A percentile compares a stretch with the other conserved stretches of the same genome.
Conservation (phyloP, 148 eudicot genomes). For the Chenopodium formosanum region DNA sequence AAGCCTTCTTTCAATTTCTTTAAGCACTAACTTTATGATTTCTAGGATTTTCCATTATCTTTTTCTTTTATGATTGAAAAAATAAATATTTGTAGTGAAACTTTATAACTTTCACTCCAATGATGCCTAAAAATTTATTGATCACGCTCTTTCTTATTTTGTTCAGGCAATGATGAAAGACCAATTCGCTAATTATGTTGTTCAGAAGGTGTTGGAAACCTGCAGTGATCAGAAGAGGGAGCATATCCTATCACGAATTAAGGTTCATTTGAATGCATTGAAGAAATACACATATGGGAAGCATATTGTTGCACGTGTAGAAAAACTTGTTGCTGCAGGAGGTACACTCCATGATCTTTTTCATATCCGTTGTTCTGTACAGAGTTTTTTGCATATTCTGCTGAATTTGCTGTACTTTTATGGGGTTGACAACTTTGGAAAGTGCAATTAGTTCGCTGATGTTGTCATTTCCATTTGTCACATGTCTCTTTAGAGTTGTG, state of each 20-base stretch:
- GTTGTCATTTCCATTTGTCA: background rate
- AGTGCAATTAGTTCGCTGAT: background rate
- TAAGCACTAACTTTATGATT: background rate
- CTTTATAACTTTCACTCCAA: background rate
- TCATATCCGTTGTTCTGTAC: background rate
- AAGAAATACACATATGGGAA: constrained; percentile 95
- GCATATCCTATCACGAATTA: constrained; percentile 72
- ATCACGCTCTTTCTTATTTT: background rate
- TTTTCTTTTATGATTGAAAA: background rate
- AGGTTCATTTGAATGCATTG: constrained; percentile 81
- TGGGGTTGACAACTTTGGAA: background rate
- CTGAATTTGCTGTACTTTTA: background rate
- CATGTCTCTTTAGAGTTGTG: background rate
- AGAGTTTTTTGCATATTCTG: background rate
- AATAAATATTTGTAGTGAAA: background rate
- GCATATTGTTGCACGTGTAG: constrained; percentile 95
- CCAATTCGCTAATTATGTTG: constrained; percentile 93
- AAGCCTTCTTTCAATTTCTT: background rate
- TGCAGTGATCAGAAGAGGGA: constrained; percentile 87
- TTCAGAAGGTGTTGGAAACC: constrained; percentile 91
- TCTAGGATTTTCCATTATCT: background rate
- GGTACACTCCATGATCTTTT: constrained; percentile 38
- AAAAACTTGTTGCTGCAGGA: constrained; percentile 96
- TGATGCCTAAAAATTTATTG: background rate
- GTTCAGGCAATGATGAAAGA: constrained; percentile 98